Evolutionary conservation across 257 asterid species (phyloP), one percentile per base, ranked within the genome.

Genomic region (Rhazya stricta): DNA sequence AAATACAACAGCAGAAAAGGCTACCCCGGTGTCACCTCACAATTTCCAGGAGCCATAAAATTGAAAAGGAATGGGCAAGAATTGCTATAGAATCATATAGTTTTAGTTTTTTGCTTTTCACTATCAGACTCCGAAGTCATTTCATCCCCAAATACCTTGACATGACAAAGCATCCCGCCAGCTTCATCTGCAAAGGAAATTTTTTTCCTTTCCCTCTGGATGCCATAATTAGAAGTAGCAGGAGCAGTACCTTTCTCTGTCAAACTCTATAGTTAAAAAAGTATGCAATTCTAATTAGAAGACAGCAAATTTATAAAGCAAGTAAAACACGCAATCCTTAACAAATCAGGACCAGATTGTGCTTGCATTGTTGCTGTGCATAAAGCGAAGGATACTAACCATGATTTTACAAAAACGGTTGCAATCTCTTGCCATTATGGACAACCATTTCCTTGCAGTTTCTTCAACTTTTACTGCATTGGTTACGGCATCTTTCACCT

Each of bases 331-430:
- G 29, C 50, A 71, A 15, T 51, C 57, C 19, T 63, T 37, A 50
- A 60, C 71, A 65, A 6, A 34, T 71, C 6, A 10, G 42, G 58
- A 73, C 7, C 48, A 30, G 18, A 46, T 45, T 50, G 4, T 66
- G 23, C 6, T 10, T 53, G 12, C n/a, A 58, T 57, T n/a, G 21
- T 63, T 29, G 34, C 29, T 23, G 25, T 4, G 65, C 53, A 39
- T 27, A 3, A 9, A 50, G 41, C n/a, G 12, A 34, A 78, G 75
- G 56, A 74, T 30, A 86, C 91, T 62, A 57, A 90, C 98, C 97
- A 90, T 94, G 86, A 94, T 88, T 82, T 89, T 94, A 75, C 98
- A 94, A 78, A 94, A 91, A 27, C 98, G 92, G 81, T 81, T 90
- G 92, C 97, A 94, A 84, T 94, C 97, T 83, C 98, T 90, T 30